These are phyloP conservation scores for Clavaria fumosa DNA, from an alignment of 768 basidiomycete genomes.

Conservation along the genomic window DNA sequence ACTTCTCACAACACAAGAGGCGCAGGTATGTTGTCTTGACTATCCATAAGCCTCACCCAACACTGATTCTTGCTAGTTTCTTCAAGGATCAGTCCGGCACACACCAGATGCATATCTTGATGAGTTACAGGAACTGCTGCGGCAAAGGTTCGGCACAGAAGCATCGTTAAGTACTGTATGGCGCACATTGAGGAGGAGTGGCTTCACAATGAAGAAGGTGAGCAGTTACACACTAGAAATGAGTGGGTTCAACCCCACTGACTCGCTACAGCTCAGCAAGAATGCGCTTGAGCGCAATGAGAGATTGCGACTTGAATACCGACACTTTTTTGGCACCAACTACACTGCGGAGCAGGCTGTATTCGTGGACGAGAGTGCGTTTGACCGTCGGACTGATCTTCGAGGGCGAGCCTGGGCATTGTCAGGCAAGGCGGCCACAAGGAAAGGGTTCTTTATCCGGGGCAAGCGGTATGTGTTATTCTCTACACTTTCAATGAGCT, in stretches of 20 bases:
- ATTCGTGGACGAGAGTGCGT: constrained; percentile 22
- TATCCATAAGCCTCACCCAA: too few species aligned
- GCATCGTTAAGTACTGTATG: constrained; percentile 9
- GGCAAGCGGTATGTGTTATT: constrained; percentile 13
- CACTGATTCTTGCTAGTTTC: too few species aligned
- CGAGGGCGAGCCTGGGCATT: constrained; percentile 16
- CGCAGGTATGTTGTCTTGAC: too few species aligned
- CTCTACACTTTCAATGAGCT: background rate
- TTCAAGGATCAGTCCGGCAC: constrained; percentile 7
- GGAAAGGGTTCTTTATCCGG: constrained; percentile 16
- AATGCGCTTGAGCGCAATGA: constrained; percentile 10
- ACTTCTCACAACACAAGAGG: too few species aligned
- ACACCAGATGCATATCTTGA: constrained; percentile 10
- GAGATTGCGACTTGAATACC: constrained; percentile 8
- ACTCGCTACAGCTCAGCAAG: constrained; percentile 7
- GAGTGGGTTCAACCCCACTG: background rate
- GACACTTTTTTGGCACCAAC: constrained; percentile 6
- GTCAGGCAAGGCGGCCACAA: constrained; percentile 11
- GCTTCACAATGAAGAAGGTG: constrained; percentile 15
- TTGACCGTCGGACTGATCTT: constrained; percentile 15
- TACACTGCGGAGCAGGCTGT: constrained; percentile 16
- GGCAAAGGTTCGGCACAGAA: constrained; percentile 4
- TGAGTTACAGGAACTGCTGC: constrained; percentile 9
- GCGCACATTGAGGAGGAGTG: constrained; percentile 10
- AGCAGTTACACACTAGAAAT: background rate